phyloP scores from a whole-genome alignment of 768 basidiomycete species.

The Boletus vinaceobasis region DNA sequence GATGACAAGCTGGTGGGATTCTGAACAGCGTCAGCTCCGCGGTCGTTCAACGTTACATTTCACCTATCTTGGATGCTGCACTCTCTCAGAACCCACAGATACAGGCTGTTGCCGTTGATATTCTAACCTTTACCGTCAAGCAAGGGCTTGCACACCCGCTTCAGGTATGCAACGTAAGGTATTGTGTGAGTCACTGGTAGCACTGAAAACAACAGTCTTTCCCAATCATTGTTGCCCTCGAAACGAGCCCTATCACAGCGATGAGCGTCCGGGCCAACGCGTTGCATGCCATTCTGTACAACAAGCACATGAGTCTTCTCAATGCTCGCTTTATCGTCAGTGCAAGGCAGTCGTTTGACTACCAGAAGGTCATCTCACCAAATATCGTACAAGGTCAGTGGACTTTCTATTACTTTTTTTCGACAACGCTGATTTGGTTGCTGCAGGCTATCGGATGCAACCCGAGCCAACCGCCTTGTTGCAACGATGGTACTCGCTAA shows the following conservation, averaged over 20 bases:
- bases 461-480: slow-evolving; percentile 70
- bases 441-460: slow-evolving; percentile 61
- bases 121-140: slow-evolving; percentile 88
- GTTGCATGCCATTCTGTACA: slow-evolving; percentile 78
- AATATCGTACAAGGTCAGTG: slow-evolving; percentile 53
- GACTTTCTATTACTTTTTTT: not conserved
- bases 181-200: not conserved
- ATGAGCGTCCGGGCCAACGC: slow-evolving; percentile 75
- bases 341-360: slow-evolving; percentile 78
- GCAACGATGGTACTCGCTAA: slow-evolving; percentile 86
- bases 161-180: slow-evolving; percentile 49
- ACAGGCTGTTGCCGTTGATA: slow-evolving; percentile 83
- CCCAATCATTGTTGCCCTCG: slow-evolving; percentile 89
- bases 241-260: slow-evolving; percentile 64
- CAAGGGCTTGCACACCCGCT: slow-evolving; percentile 96
- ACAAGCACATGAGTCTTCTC: slow-evolving; percentile 85
- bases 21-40: slow-evolving; percentile 82
- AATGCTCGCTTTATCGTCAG: slow-evolving; percentile 83
- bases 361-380: slow-evolving; percentile 59
- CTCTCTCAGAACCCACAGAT: slow-evolving; percentile 66
- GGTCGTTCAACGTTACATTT: slow-evolving; percentile 88
- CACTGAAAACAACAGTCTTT: slow-evolving; percentile 58
- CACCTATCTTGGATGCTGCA: slow-evolving; percentile 77
- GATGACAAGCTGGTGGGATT: not conserved
- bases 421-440: not conserved